phyloP scores from a whole-genome alignment of 2,329 filamentous ascomycete species.

The Fonsecaea pugnacius region DNA sequence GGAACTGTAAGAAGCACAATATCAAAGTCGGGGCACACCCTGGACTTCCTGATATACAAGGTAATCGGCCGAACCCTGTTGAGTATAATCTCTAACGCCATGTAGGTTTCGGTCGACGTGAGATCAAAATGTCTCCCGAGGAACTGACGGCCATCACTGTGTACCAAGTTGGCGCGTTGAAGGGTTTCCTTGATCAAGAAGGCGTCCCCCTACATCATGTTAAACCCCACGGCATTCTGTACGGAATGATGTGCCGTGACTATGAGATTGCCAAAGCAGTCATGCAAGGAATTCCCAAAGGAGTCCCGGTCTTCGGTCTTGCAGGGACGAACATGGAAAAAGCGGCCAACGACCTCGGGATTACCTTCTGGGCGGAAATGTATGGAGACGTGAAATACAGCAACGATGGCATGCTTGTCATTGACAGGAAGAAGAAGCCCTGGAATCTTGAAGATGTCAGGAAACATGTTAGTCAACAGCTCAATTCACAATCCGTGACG shows the following conservation, averaged over 20 bases:
- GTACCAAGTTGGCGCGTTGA: conserved; percentile 68
- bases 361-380: conserved; percentile 60
- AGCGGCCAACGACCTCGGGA: conserved; percentile 57
- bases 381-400: conserved; percentile 63
- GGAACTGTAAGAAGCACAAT: conserved; percentile 60
- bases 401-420: conserved; percentile 56
- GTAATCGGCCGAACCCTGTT: conserved; percentile 7
- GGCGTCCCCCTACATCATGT: conserved; percentile 63
- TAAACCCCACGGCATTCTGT: conserved; percentile 66
- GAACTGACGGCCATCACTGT: conserved; percentile 62
- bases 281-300: conserved; percentile 57
- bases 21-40: conserved; percentile 67
- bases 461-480: conserved; percentile 49
- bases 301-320: conserved; percentile 59
- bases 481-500: conserved; percentile 49
- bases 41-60: conserved; percentile 60
- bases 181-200: conserved; percentile 63
- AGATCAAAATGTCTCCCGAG: conserved; percentile 62
- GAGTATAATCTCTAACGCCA: neutral
- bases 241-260: conserved; percentile 61
- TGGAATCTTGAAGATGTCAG: conserved; percentile 48
- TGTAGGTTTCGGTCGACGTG: conserved; percentile 66
- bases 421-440: conserved; percentile 63
- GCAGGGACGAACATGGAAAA: conserved; percentile 60
- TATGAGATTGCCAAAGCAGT: conserved; percentile 58